Conservation (phyloP, 768 basidiomycete genomes). For the Boletus vermiculosoides region DNA sequence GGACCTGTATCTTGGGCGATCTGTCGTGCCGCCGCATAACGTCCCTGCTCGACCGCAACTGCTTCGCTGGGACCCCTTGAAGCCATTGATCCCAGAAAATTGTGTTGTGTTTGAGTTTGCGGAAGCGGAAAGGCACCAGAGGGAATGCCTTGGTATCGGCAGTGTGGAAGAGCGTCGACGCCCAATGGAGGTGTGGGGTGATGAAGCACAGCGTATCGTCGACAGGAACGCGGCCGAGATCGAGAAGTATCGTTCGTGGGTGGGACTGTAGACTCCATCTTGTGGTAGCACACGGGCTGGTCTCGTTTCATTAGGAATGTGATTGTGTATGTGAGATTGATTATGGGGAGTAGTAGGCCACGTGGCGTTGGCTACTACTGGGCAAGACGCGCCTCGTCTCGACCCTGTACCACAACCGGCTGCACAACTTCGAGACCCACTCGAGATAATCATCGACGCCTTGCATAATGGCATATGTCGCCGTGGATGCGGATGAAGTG, state of each 20-base stretch:
- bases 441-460: background rate
- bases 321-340: too few species aligned
- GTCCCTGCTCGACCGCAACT: constrained; percentile 73
- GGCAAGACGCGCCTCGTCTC: background rate
- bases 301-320: too few species aligned
- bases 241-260: constrained; percentile 53
- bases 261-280: constrained; percentile 22
- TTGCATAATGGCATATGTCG: constrained; percentile 62
- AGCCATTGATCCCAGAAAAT: constrained; percentile 72
- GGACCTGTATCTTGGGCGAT: constrained; percentile 79
- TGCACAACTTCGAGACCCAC: background rate
- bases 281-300: background rate
- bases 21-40: constrained; percentile 72
- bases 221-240: constrained; percentile 59
- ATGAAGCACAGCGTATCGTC: constrained; percentile 57
- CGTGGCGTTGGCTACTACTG: background rate
- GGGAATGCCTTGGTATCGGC: constrained; percentile 37
- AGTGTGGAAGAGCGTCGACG: constrained; percentile 13
- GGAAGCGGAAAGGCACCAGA: constrained; percentile 69
- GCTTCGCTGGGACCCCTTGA: constrained; percentile 74
- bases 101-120: constrained; percentile 78
- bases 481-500: constrained; percentile 71
- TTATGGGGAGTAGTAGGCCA: background rate
- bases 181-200: constrained; percentile 70
- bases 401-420: background rate